Percentiles rank a stretch among this genome's conserved stretches.
phyloP scores from a whole-genome alignment of 768 basidiomycete genomes.

The Naganishia vaughanmartiniae region DNA sequence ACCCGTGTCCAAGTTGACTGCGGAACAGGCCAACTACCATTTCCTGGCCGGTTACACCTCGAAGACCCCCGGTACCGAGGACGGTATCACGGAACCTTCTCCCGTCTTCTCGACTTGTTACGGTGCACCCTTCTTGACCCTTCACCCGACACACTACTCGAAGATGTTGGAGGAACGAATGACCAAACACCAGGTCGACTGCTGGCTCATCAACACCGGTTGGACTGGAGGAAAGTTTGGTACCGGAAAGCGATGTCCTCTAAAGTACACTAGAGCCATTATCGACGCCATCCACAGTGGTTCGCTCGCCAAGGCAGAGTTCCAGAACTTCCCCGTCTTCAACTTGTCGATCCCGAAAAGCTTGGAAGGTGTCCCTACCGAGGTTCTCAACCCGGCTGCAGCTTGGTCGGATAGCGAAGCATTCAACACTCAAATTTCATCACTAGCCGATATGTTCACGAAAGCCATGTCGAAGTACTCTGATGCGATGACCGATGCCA shows the following conservation, averaged over 20 bases:
- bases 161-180: conserved; percentile 95
- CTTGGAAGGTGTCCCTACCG: conserved; percentile 81
- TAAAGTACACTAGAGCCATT: conserved; percentile 92
- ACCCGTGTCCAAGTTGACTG: conserved; percentile 84
- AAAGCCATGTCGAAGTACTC: conserved; percentile 92
- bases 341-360: conserved; percentile 76
- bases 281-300: conserved; percentile 97
- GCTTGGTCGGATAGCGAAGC: conserved; percentile 89
- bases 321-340: conserved; percentile 76
- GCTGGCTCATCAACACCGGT: conserved; percentile 98
- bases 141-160: conserved; percentile 93
- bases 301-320: conserved; percentile 80
- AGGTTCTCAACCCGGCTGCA: conserved; percentile 73
- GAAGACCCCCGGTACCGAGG: conserved; percentile 98
- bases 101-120: conserved; percentile 99
- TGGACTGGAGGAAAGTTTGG: conserved; percentile 88
- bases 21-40: conserved; percentile 95
- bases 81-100: conserved; percentile 94
- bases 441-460: conserved; percentile 88
- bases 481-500: conserved; percentile 74
- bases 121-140: conserved; percentile 98
- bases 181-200: conserved; percentile 80
- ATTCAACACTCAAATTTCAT: conserved; percentile 81
- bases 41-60: conserved; percentile 88
- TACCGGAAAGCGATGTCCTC: conserved; percentile 86